Evolutionary conservation across 441 rosid species (phyloP).

Genomic region (Populus tomentosa): DNA sequence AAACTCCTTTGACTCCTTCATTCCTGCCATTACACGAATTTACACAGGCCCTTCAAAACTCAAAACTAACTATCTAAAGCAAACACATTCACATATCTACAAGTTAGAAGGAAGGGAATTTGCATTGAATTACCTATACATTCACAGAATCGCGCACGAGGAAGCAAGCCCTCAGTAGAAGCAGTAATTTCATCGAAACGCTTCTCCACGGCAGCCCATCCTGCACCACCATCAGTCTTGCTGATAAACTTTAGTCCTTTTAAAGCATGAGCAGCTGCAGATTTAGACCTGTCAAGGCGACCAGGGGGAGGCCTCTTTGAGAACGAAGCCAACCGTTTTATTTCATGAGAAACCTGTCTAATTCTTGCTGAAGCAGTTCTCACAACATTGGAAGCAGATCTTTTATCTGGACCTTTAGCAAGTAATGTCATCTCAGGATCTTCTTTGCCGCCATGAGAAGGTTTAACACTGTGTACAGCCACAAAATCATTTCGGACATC

Average conservation of each 20-base stretch:
- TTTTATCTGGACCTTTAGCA: constrained; percentile 53
- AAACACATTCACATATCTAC: background rate
- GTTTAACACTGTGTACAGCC: constrained; percentile 72
- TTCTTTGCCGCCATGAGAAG: constrained; percentile 30
- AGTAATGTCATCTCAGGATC: constrained; percentile 62
- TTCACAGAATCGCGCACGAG: constrained; percentile 63
- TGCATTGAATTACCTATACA: constrained; percentile 56
- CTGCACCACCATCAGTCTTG: constrained; percentile 50
- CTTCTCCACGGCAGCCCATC: constrained; percentile 73
- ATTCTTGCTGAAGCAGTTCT: constrained; percentile 55
- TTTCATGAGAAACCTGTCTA: constrained; percentile 73
- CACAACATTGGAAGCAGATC: constrained; percentile 37
- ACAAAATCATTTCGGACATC: constrained; percentile 69
- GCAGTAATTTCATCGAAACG: constrained; percentile 72
- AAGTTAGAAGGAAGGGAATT: background rate
- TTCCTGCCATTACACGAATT: constrained; percentile 37
- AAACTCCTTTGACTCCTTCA: constrained; percentile 91
- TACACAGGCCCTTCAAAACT: background rate
- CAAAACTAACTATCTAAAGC: background rate
- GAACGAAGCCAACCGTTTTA: constrained; percentile 51
- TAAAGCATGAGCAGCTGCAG: constrained; percentile 74
- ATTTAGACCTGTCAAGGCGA: constrained; percentile 62
- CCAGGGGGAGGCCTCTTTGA: constrained; percentile 43
- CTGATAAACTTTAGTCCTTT: constrained; percentile 88
- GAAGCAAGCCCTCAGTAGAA: constrained; percentile 51